Percentiles rank a stretch among this genome's conserved stretches.
phyloP scores from a whole-genome alignment of 495 filamentous ascomycete genomes.

The Bathelium albidoporum region DNA sequence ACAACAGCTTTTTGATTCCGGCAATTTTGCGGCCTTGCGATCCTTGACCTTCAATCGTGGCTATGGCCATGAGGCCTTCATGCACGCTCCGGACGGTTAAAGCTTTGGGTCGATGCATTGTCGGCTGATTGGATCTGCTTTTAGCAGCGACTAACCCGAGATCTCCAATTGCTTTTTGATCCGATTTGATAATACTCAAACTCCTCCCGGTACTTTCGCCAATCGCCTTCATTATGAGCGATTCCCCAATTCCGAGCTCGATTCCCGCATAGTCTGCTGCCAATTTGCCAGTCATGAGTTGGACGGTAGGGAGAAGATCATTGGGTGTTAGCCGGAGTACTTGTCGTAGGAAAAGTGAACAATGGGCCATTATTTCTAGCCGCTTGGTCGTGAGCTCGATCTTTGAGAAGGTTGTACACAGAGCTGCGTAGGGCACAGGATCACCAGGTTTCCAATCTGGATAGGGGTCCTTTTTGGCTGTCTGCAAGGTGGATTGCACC shows the following conservation, averaged over 20 bases:
- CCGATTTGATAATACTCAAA: constrained; percentile 74
- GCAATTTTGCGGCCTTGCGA: constrained; percentile 85
- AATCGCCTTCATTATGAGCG: constrained; percentile 96
- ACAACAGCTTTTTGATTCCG: constrained; percentile 86
- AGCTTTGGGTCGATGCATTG: constrained; percentile 94
- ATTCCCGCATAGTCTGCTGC: constrained; percentile 94
- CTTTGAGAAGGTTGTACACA: constrained; percentile 88
- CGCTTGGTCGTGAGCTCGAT: constrained; percentile 90
- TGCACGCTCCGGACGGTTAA: constrained; percentile 80
- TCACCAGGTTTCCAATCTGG: constrained; percentile 86
- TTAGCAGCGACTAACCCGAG: constrained; percentile 91
- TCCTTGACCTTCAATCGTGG: constrained; percentile 75
- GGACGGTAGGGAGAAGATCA: constrained; percentile 76
- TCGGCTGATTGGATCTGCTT: constrained; percentile 83
- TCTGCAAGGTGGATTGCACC: constrained; percentile 66
- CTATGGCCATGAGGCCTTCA: constrained; percentile 79
- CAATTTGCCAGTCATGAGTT: constrained; percentile 96
- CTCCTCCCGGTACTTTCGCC: constrained; percentile 87
- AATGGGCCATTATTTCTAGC: constrained; percentile 74
- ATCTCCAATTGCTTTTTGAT: constrained; percentile 93
- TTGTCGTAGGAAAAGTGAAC: constrained; percentile 82
- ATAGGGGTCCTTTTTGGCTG: constrained; percentile 65
- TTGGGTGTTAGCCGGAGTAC: constrained; percentile 82
- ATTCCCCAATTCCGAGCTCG: constrained; percentile 94
- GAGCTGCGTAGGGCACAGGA: constrained; percentile 86